Evolutionary conservation across 108 stramenopile species (phyloP).

Genomic region (Cylindrotheca fusiformis): DNA sequence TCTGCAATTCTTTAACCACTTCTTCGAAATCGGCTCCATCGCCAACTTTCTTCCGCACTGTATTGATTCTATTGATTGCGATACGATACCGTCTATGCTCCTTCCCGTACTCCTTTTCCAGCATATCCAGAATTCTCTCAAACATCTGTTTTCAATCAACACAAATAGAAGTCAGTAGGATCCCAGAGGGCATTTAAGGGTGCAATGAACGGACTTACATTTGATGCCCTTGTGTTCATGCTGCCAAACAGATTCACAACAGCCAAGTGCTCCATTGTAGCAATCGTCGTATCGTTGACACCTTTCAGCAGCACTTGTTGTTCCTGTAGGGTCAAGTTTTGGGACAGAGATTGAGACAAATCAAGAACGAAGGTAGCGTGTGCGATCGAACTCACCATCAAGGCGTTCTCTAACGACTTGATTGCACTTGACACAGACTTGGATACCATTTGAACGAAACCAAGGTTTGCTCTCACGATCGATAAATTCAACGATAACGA

Average conservation of each 20-base stretch:
- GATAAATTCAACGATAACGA: constrained; percentile 42
- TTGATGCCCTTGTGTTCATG: background rate
- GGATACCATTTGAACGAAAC: constrained; percentile 34
- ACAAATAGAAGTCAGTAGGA: no score
- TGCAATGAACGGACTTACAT: background rate
- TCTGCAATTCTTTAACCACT: constrained; percentile 27
- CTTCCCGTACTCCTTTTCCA: constrained; percentile 31
- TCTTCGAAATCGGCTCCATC: constrained; percentile 27
- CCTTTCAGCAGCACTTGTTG: constrained; percentile 45
- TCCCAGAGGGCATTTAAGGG: background rate
- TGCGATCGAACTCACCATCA: constrained; percentile 32
- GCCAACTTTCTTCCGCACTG: constrained; percentile 23
- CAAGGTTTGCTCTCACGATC: constrained; percentile 43
- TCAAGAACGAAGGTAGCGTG: no score
- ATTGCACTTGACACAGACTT: constrained; percentile 31
- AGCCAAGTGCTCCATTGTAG: constrained; percentile 56
- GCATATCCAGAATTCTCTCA: constrained; percentile 35
- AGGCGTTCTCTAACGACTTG: constrained; percentile 33
- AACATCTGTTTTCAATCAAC: no score
- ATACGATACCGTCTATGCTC: constrained; percentile 27
- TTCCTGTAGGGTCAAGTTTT: no score
- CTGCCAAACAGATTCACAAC: constrained; percentile 33
- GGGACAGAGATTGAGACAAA: no score
- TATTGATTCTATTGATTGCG: constrained; percentile 37
- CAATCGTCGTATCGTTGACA: constrained; percentile 34